Conservation (phyloP, 352 stramenopile genomes). For the Phytophthora nicotianae region DNA sequence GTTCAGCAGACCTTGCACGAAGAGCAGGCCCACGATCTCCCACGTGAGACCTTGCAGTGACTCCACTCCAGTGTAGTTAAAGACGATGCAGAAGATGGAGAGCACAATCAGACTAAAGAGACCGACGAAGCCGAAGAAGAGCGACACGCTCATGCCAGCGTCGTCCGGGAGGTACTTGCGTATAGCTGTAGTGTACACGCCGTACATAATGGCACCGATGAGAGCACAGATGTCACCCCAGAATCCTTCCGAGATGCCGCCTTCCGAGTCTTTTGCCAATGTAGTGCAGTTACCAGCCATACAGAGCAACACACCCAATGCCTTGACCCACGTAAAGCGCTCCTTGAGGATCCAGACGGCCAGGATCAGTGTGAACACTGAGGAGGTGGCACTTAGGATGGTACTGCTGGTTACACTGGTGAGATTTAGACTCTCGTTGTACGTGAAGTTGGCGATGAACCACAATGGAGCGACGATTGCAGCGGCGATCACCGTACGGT, state of each 20-base stretch:
- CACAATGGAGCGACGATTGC: constrained; percentile 91
- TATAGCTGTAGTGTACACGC: constrained; percentile 93
- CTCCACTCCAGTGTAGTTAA: constrained; percentile 76
- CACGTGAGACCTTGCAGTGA: constrained; percentile 65
- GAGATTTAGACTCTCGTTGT: constrained; percentile 93
- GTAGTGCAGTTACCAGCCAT: constrained; percentile 92
- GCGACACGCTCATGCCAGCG: constrained; percentile 88
- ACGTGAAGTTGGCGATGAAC: constrained; percentile 96
- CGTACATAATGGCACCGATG: constrained; percentile 91
- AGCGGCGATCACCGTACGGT: constrained; percentile 46
- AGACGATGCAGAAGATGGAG: constrained; percentile 83
- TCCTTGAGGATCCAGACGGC: constrained; percentile 86
- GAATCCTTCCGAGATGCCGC: constrained; percentile 42
- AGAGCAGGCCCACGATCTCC: constrained; percentile 87
- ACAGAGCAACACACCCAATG: constrained; percentile 88
- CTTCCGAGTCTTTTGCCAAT: constrained; percentile 73
- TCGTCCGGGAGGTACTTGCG: constrained; percentile 81
- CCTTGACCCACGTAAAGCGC: constrained; percentile 80
- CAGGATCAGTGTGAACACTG: constrained; percentile 94
- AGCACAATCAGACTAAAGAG: constrained; percentile 94
- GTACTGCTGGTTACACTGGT: constrained; percentile 95
- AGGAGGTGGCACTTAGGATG: constrained; percentile 94
- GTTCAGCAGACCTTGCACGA: constrained; percentile 93
- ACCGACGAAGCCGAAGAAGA: constrained; percentile 97
- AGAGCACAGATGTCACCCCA: constrained; percentile 74